These are phyloP conservation scores for Phytophthora cryptogea DNA, from an alignment of 352 stramenopile genomes.

Conservation along the genomic window DNA sequence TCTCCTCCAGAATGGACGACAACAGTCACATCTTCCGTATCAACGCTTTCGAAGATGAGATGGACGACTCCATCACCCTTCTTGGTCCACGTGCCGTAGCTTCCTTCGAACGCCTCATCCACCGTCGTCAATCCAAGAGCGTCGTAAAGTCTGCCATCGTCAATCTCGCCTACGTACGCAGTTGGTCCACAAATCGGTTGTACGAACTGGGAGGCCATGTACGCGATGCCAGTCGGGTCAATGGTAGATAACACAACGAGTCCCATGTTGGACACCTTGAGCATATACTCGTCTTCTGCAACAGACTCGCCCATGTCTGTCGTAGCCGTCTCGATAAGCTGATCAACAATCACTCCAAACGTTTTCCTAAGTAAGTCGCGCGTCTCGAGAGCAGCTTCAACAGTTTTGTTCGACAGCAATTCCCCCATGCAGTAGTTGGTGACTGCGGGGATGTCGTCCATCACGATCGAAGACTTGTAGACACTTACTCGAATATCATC, in stretches of 20 bases:
- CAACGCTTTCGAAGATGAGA: conserved; percentile 25
- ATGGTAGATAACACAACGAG: conserved; percentile 35
- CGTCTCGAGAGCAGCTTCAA: conserved; percentile 17
- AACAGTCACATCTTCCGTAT: conserved; percentile 27
- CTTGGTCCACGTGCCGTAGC: conserved; percentile 35
- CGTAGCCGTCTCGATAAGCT: conserved; percentile 18
- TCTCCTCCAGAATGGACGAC: conserved; percentile 27
- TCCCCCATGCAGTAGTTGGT: conserved; percentile 31
- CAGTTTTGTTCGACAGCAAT: conserved; percentile 14
- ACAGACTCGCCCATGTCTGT: conserved; percentile 25
- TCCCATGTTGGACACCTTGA: conserved; percentile 40
- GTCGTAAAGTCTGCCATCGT: conserved; percentile 32
- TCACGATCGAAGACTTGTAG: conserved; percentile 25
- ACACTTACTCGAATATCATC: conserved; percentile 23
- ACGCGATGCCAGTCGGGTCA: conserved; percentile 41
- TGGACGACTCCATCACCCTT: conserved; percentile 29
- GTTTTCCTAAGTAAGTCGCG: conserved; percentile 28
- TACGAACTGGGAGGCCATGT: conserved; percentile 42
- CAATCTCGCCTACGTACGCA: conserved; percentile 31
- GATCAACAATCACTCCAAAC: conserved; percentile 24
- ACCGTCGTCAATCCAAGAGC: conserved; percentile 25
- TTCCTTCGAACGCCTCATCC: conserved; percentile 31
- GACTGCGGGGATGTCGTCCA: conserved; percentile 25
- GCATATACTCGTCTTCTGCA: conserved; percentile 35
- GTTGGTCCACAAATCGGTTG: conserved; percentile 43